A percentile compares a stretch with the other conserved stretches of the same genome.
phyloP scores from a whole-genome alignment of 768 basidiomycete species.

The Psilocybe cyanescens region DNA sequence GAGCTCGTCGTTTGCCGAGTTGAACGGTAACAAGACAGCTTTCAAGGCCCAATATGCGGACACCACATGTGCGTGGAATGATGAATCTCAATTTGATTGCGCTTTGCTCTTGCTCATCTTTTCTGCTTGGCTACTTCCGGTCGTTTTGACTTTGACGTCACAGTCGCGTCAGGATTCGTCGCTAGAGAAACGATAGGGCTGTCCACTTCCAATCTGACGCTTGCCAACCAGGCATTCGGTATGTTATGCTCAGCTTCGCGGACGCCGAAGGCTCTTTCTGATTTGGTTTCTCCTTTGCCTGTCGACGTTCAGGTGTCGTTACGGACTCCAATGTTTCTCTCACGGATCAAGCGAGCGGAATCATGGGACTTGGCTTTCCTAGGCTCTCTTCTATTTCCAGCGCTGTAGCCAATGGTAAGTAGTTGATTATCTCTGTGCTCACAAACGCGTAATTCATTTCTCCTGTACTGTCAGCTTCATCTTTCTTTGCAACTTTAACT shows the following conservation, averaged over 20 bases:
- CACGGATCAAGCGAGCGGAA: conserved; percentile 66
- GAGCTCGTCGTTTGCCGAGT: conserved; percentile 64
- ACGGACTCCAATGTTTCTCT: conserved; percentile 66
- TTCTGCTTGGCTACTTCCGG: not conserved
- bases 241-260: conserved; percentile 21
- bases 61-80: conserved; percentile 56
- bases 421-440: not conserved
- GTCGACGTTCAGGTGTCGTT: conserved; percentile 51
- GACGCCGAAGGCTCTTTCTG: not conserved
- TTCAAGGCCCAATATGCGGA: conserved; percentile 72
- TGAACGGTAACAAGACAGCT: conserved; percentile 62
- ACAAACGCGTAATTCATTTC: not conserved
- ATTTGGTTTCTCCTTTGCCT: not conserved
- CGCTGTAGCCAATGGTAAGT: conserved; percentile 52
- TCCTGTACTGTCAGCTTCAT: conserved; percentile 52
- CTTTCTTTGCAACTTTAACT: conserved; percentile 68
- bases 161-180: conserved; percentile 73
- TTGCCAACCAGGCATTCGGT: conserved; percentile 72
- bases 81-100: no score
- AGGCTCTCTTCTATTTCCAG: conserved; percentile 65
- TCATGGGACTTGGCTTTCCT: conserved; percentile 78
- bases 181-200: conserved; percentile 59
- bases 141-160: conserved; percentile 8
- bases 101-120: not conserved
- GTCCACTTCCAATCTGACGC: conserved; percentile 59